A percentile compares a stretch with the other conserved stretches of the same genome.
phyloP scores from a whole-genome alignment of 495 filamentous ascomycete species.

The Delitschia confertaspora region DNA sequence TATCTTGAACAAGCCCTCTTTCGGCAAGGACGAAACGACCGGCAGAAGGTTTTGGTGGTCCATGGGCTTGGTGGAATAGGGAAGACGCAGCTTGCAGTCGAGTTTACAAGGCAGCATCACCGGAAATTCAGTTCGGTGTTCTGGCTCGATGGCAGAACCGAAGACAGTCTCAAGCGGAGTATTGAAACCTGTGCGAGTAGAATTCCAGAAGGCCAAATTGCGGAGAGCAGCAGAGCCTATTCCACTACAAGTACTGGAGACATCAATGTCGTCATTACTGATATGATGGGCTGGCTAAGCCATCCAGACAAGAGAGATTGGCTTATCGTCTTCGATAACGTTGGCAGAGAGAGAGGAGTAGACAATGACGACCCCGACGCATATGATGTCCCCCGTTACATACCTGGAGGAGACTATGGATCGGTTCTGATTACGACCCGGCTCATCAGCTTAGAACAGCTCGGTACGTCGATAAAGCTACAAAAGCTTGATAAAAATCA shows the following conservation, averaged over 20 bases:
- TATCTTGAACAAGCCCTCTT: constrained; percentile 24
- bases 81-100: constrained; percentile 22
- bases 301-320: constrained; percentile 28
- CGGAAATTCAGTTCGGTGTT: constrained; percentile 21
- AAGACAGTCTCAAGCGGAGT: constrained; percentile 20
- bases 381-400: constrained; percentile 34
- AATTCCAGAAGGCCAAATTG: constrained; percentile 10
- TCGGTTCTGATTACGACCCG: constrained; percentile 40
- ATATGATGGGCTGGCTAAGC: constrained; percentile 35
- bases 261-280: constrained; percentile 26
- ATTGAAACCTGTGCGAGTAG: constrained; percentile 14
- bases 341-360: constrained; percentile 21
- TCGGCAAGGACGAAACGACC: constrained; percentile 7
- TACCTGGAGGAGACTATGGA: constrained; percentile 34
- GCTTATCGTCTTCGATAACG: constrained; percentile 34
- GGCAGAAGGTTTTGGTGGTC: constrained; percentile 16
- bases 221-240: constrained; percentile 4
- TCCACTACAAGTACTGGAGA: neutral
- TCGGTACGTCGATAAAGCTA: constrained; percentile 18
- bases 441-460: constrained; percentile 24
- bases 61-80: constrained; percentile 22
- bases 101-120: constrained; percentile 21
- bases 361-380: constrained; percentile 17
- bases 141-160: constrained; percentile 21
- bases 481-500: constrained; percentile 23